A percentile compares a stretch with the other conserved stretches of the same genome.
Evolutionary conservation across 371 early-diverging fungal species (phyloP).

Genomic region (Coemansia sp.): DNA sequence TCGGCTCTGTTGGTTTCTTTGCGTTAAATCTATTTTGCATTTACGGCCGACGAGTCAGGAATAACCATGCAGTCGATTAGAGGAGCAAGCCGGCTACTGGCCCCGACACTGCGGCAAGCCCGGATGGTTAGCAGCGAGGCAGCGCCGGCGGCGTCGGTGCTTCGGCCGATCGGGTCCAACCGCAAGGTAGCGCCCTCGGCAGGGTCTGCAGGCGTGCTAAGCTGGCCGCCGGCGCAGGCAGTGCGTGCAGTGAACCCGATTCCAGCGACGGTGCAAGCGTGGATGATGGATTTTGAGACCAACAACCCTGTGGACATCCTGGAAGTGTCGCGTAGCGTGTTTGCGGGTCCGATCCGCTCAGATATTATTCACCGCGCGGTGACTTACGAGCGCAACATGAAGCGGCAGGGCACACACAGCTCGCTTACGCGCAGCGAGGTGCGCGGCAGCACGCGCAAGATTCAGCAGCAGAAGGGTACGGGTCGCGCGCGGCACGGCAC

Average conservation of each 20-base stretch:
- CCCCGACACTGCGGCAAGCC: background rate
- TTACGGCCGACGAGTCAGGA: background rate
- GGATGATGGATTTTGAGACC: constrained; percentile 76
- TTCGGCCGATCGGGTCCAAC: constrained; percentile 30
- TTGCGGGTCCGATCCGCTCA: constrained; percentile 75
- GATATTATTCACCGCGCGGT: constrained; percentile 89
- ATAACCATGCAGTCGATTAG: constrained; percentile 21
- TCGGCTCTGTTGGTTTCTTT: background rate
- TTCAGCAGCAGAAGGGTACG: constrained; percentile 88
- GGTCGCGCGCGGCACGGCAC: constrained; percentile 90
- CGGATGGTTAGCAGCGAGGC: background rate
- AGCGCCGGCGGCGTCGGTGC: constrained; percentile 13
- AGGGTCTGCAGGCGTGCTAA: constrained; percentile 20
- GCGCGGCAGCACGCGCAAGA: constrained; percentile 77
- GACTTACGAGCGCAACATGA: constrained; percentile 76
- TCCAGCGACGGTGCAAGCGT: constrained; percentile 67
- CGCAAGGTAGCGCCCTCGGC: constrained; percentile 39
- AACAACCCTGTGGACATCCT: constrained; percentile 73
- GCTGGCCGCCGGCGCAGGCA: constrained; percentile 34
- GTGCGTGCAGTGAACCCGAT: constrained; percentile 38
- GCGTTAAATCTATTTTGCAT: background rate
- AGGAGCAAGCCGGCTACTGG: constrained; percentile 2
- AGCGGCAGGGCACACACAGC: constrained; percentile 84
- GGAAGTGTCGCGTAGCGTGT: constrained; percentile 72
- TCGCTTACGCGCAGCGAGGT: constrained; percentile 83